These are phyloP conservation scores for Fonsecaea erecta DNA, from an alignment of 2,329 filamentous ascomycete species.

Conservation along the genomic window DNA sequence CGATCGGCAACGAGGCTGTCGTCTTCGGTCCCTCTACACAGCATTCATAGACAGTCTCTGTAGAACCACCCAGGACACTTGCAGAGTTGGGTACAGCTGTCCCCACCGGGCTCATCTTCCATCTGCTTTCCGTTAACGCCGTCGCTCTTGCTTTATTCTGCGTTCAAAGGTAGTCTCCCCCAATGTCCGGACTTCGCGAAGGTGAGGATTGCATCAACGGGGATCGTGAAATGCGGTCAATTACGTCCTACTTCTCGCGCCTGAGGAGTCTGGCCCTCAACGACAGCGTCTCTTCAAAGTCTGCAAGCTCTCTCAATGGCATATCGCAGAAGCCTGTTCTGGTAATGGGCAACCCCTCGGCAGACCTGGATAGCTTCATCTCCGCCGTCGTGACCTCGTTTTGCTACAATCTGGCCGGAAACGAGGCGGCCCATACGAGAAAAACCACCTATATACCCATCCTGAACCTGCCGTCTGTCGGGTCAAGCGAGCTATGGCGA, in stretches of 20 bases:
- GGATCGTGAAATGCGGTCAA: not conserved
- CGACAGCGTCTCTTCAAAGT: not conserved
- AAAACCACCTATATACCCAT: conserved; percentile 59
- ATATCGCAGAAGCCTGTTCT: conserved; percentile 32
- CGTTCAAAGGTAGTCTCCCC: not conserved
- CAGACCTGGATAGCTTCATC: conserved; percentile 67
- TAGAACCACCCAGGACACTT: not conserved
- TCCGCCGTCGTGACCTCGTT: conserved; percentile 66
- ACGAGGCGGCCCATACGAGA: conserved; percentile 29
- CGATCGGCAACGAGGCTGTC: not conserved
- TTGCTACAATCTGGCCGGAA: conserved; percentile 49
- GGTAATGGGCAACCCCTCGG: conserved; percentile 52
- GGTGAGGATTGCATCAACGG: not conserved
- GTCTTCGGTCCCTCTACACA: not conserved
- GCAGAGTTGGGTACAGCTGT: not conserved
- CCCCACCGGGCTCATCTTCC: not conserved
- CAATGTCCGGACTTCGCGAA: not conserved
- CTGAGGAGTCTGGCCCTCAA: conserved; percentile 2
- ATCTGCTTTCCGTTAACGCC: not conserved
- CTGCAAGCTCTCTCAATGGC: not conserved
- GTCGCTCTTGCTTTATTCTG: not conserved
- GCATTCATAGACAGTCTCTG: not conserved
- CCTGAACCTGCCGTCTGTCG: conserved; percentile 59
- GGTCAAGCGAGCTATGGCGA: conserved; percentile 53
- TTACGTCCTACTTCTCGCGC: conserved; percentile 9